A percentile compares a stretch with the other conserved stretches of the same genome.
phyloP scores from a whole-genome alignment of 2,329 filamentous ascomycete genomes.

The Rhytidhysteron rufulum region DNA sequence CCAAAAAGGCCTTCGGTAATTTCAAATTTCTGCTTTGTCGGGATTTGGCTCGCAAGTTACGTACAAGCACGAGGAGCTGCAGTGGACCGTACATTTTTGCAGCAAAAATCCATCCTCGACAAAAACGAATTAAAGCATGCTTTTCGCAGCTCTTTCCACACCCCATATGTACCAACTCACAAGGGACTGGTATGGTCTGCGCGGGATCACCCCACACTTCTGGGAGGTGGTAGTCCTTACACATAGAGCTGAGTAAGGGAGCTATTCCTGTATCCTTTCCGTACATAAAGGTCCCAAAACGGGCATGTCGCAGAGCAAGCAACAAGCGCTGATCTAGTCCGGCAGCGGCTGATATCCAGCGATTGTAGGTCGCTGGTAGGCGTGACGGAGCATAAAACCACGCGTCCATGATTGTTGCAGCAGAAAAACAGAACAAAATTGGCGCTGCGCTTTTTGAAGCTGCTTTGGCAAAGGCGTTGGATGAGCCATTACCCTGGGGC shows the following conservation, averaged over 20 bases:
- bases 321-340: constrained; percentile 72
- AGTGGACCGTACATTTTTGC: constrained; percentile 74
- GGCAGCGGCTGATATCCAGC: constrained; percentile 77
- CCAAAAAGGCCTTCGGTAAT: constrained; percentile 36
- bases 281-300: constrained; percentile 63
- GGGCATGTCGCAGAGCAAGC: constrained; percentile 65
- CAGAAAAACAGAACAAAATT: constrained; percentile 66
- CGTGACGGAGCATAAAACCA: constrained; percentile 75
- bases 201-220: constrained; percentile 69
- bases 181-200: constrained; percentile 68
- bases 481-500: constrained; percentile 55
- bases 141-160: constrained; percentile 69
- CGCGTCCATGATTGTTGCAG: constrained; percentile 79
- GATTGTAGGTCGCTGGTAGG: constrained; percentile 70
- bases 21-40: constrained; percentile 15
- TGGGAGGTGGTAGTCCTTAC: constrained; percentile 65
- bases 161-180: constrained; percentile 80
- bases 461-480: constrained; percentile 10
- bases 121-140: constrained; percentile 67
- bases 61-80: constrained; percentile 47
- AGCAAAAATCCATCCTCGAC: constrained; percentile 67
- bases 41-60: constrained; percentile 7
- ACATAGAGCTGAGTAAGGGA: constrained; percentile 66
- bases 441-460: constrained; percentile 54
- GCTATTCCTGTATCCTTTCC: constrained; percentile 69